phyloP scores from a whole-genome alignment of 805 yeast genomes.

The Jamesozyma hellenica region DNA sequence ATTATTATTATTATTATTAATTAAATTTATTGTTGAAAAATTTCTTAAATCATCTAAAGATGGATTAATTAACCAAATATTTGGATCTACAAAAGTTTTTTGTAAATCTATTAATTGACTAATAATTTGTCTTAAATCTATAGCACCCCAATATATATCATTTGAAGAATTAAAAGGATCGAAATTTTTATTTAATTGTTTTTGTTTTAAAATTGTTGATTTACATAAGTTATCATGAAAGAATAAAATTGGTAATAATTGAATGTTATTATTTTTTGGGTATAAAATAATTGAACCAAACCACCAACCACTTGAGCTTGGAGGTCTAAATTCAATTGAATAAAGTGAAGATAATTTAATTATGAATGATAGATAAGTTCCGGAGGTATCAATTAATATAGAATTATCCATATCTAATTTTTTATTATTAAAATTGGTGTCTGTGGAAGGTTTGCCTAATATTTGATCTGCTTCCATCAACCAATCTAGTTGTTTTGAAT shows the following conservation, averaged over 20 bases:
- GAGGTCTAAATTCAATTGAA: slow-evolving; percentile 75
- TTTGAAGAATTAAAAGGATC: slow-evolving; percentile 57
- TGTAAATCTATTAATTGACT: slow-evolving; percentile 50
- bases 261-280: slow-evolving; percentile 40
- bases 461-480: slow-evolving; percentile 10
- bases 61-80: slow-evolving; percentile 72
- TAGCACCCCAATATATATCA: slow-evolving; percentile 85
- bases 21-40: slow-evolving; percentile 15
- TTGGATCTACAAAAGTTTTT: slow-evolving; percentile 59
- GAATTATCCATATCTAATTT: slow-evolving; percentile 2
- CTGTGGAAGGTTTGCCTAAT: slow-evolving; percentile 1
- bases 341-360: slow-evolving; percentile 47
- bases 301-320: slow-evolving; percentile 78
- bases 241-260: slow-evolving; percentile 71
- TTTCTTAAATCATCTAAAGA: slow-evolving; percentile 37
- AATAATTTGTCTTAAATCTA: slow-evolving; percentile 53
- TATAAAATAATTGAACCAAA: slow-evolving; percentile 75
- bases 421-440: not conserved
- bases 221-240: slow-evolving; percentile 87
- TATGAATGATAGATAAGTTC: slow-evolving; percentile 4
- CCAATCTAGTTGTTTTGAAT: slow-evolving; percentile 11
- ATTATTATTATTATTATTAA: not conserved
- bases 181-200: slow-evolving; percentile 50
- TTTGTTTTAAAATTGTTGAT: slow-evolving; percentile 56
- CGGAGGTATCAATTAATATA: slow-evolving; percentile 1